phyloP scores from a whole-genome alignment of 495 filamentous ascomycete species.

The Daldinia caldariorum region DNA sequence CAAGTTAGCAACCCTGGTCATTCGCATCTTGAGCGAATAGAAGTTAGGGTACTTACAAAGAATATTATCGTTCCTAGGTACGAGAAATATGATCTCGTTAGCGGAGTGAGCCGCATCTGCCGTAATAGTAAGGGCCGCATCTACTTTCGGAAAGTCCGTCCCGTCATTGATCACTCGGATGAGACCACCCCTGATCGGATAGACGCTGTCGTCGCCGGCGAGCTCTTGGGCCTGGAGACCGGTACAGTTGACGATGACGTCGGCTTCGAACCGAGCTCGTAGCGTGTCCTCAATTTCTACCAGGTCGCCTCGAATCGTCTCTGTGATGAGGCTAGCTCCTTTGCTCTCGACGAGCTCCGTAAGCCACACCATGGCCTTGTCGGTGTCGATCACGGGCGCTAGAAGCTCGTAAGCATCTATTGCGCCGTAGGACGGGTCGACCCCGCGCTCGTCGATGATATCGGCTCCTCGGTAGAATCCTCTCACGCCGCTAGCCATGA shows the following conservation, averaged over 20 bases:
- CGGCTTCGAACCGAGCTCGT: constrained; percentile 50
- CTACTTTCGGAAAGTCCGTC: constrained; percentile 57
- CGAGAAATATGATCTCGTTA: constrained; percentile 61
- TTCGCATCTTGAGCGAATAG: neutral
- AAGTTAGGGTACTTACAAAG: constrained; percentile 43
- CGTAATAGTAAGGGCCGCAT: constrained; percentile 54
- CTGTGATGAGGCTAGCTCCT: constrained; percentile 55
- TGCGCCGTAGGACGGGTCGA: constrained; percentile 52
- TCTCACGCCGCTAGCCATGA: constrained; percentile 49
- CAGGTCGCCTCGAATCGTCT: constrained; percentile 54
- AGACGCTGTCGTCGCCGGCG: constrained; percentile 53
- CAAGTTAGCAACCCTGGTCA: neutral
- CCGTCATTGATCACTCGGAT: constrained; percentile 64
- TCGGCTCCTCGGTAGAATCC: constrained; percentile 53
- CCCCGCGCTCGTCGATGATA: constrained; percentile 50
- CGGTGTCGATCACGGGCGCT: constrained; percentile 63
- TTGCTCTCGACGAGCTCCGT: constrained; percentile 57
- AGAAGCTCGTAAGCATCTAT: constrained; percentile 61
- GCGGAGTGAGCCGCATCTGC: constrained; percentile 49
- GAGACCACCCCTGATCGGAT: constrained; percentile 59
- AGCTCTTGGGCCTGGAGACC: constrained; percentile 52
- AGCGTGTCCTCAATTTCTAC: constrained; percentile 53
- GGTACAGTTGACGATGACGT: constrained; percentile 60
- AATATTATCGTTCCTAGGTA: constrained; percentile 63
- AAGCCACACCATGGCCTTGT: constrained; percentile 58